Evolutionary conservation across 805 yeast species (phyloP).

Genomic region (Myxozyma nipponensis): DNA sequence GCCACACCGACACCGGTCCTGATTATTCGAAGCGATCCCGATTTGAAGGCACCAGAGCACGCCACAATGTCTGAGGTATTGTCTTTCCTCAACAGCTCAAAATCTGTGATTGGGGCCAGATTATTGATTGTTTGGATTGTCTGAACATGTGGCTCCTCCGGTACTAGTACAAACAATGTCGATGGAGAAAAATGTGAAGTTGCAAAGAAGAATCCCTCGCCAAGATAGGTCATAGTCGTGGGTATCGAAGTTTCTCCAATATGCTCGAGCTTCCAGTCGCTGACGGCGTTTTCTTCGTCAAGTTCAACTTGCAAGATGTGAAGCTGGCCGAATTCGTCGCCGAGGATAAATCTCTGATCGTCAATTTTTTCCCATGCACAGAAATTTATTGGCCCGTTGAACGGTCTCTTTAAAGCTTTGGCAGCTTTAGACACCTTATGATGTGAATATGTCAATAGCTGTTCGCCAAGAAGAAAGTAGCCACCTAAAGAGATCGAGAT

Average conservation of each 20-base stretch:
- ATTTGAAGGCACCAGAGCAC: slow-evolving; percentile 29
- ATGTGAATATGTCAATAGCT: slow-evolving; percentile 17
- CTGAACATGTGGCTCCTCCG: slow-evolving; percentile 18
- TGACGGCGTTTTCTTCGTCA: background rate
- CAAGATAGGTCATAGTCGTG: slow-evolving; percentile 24
- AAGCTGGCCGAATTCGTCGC: slow-evolving; percentile 26
- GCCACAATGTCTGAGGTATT: slow-evolving; percentile 20
- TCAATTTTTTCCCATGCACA: slow-evolving; percentile 26
- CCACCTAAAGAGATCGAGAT: slow-evolving; percentile 8
- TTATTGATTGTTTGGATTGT: slow-evolving; percentile 22
- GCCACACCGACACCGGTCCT: slow-evolving; percentile 26
- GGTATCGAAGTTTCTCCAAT: slow-evolving; percentile 27
- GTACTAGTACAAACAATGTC: slow-evolving; percentile 15
- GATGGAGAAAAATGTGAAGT: slow-evolving; percentile 30
- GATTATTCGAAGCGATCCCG: slow-evolving; percentile 25
- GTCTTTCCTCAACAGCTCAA: slow-evolving; percentile 17
- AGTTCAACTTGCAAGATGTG: slow-evolving; percentile 16
- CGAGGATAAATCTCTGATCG: slow-evolving; percentile 19
- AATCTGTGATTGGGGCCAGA: slow-evolving; percentile 29
- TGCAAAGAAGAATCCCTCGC: slow-evolving; percentile 24
- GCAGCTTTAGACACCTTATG: background rate
- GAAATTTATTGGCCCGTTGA: slow-evolving; percentile 17
- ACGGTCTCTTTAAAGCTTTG: slow-evolving; percentile 10
- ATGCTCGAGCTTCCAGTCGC: slow-evolving; percentile 10
- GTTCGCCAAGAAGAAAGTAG: slow-evolving; percentile 26